Evolutionary conservation across 1,139 yeast species (phyloP).

Genomic region (Suhomyces atakaporum): DNA sequence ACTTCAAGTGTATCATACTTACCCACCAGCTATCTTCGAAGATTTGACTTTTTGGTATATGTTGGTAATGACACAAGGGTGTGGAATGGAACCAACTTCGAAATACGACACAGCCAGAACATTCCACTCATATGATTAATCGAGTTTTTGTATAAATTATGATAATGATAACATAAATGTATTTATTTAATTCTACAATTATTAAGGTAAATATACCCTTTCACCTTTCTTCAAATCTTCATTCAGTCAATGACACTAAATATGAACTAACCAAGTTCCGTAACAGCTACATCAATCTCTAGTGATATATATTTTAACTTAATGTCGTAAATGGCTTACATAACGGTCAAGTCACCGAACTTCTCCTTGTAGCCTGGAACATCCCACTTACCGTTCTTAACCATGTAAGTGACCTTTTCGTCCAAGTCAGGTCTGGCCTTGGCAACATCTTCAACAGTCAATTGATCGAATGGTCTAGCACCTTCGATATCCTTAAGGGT

Average conservation of each 20-base stretch:
- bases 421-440: constrained; percentile 97
- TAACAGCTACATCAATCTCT: no score
- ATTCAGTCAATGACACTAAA: no score
- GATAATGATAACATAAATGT: no score
- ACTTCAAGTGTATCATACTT: constrained; percentile 7
- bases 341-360: constrained; percentile 93
- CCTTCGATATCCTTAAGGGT: constrained; percentile 91
- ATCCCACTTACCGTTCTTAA: constrained; percentile 96
- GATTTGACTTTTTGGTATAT: constrained; percentile 21
- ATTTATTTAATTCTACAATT: no score
- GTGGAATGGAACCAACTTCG: no score
- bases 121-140: no score
- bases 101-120: no score
- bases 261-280: no score
- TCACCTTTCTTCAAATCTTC: no score
- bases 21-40: constrained; percentile 16
- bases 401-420: constrained; percentile 92
- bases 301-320: not conserved
- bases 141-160: no score
- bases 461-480: constrained; percentile 97
- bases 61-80: constrained; percentile 6
- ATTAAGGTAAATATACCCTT: no score
- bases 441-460: constrained; percentile 92
- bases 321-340: constrained; percentile 51
- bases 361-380: constrained; percentile 98